Evolutionary conservation across 768 basidiomycete genomes (phyloP), one percentile per base, ranked within the genome.

Genomic region (Rhizopogon salebrosus): DNA sequence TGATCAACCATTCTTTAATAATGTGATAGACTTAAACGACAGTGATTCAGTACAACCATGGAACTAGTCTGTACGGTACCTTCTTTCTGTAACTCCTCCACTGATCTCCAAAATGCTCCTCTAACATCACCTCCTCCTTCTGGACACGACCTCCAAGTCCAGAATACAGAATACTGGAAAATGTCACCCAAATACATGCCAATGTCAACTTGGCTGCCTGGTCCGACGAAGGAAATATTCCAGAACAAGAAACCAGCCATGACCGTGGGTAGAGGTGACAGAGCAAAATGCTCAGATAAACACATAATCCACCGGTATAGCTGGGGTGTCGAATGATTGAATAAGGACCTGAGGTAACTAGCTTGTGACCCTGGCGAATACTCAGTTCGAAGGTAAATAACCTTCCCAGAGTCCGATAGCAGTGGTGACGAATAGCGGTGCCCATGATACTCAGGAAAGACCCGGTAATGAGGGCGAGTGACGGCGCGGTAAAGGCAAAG

Each of bases 311-410:
- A 26, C 43, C 53, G 6, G 39, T n/a, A n/a, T 56, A 56, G 23
- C 54, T 46, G 14, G 75, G 75, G 52, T 76, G 74, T 18, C 73
- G 71, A n/a, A 75, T 72, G 37, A 63, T 42, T 24, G 64, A 53
- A 55, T 77, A 77, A 6, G 74, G 75, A 0, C 74, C 74, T 8
- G 57, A 54, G 3, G 70, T 74, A 42, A 77, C 57, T 23, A 77
- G 64, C 48, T 51, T 57, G 55, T 77, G 75, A 23, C 64, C 45
- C 10, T 63, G 61, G 14, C 62, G 66, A 23, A 75, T 66, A n/a
- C 64, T 60, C 48, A 75, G 58, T 43, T 74, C 68, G 54, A 74
- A 75, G 6, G 74, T 77, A 62, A 73, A 75, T 42, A 70, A 52
- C 7, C 61, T 38, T 22, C 70, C 68, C 36, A 77, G 64, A 9